phyloP scores from a whole-genome alignment of 2,329 filamentous ascomycete species.

The Hirsutella minnesotensis region DNA sequence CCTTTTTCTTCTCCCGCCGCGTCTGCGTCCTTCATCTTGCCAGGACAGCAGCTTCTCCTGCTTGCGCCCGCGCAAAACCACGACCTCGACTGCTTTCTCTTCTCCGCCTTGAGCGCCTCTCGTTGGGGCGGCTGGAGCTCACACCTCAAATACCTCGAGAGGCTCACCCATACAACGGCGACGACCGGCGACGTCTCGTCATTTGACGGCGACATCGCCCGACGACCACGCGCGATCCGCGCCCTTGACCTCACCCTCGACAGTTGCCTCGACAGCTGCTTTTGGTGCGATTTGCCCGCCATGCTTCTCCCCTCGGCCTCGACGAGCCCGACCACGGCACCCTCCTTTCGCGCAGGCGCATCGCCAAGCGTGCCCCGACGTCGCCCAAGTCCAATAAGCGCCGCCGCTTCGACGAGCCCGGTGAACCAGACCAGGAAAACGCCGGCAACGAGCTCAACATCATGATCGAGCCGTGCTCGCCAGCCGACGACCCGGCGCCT shows the following conservation, averaged over 20 bases:
- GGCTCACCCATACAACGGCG: too few relatives aligned
- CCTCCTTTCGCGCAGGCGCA: conserved; percentile 28
- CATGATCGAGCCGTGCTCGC: conserved; percentile 4
- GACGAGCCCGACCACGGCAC: conserved; percentile 8
- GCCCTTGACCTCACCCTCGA: neutral
- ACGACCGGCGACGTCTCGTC: too few relatives aligned
- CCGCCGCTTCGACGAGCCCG: neutral
- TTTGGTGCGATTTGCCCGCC: conserved; percentile 7
- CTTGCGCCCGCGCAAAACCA: too few relatives aligned
- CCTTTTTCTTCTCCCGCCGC: too few relatives aligned
- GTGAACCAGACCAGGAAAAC: conserved; percentile 1
- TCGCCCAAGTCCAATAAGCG: conserved; percentile 9
- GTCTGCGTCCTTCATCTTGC: too few relatives aligned
- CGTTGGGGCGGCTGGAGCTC: too few relatives aligned
- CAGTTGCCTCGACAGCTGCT: neutral
- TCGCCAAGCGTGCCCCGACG: conserved; percentile 37
- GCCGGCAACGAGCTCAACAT: conserved; percentile 25
- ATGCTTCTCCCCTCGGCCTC: conserved; percentile 49
- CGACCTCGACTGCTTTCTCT: too few relatives aligned
- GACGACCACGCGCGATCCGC: too few relatives aligned
- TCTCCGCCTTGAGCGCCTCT: too few relatives aligned
- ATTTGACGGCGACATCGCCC: too few relatives aligned
- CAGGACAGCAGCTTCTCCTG: too few relatives aligned
- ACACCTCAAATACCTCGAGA: too few relatives aligned
- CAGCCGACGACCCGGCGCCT: conserved; percentile 8